Evolutionary conservation across 768 basidiomycete species (phyloP).

Genomic region (Tylopilus sp.): DNA sequence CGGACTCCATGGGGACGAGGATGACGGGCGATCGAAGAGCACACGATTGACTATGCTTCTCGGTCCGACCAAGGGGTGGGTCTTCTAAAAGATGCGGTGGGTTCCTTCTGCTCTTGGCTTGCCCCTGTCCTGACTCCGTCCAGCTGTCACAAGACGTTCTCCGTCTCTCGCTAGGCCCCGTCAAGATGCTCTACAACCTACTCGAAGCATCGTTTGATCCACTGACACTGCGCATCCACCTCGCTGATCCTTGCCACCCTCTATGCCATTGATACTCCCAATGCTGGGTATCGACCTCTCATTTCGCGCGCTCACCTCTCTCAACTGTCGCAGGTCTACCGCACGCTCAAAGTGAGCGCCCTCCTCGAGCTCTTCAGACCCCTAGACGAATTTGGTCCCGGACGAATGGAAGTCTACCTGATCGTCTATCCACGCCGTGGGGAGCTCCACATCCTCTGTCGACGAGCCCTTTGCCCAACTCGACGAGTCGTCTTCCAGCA

Average conservation of each 20-base stretch:
- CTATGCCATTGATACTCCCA: slow-evolving; percentile 41
- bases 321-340: slow-evolving; percentile 91
- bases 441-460: slow-evolving; percentile 81
- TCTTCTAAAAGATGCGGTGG: slow-evolving; percentile 81
- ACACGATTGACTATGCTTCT: slow-evolving; percentile 83
- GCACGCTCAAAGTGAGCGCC: too few species aligned
- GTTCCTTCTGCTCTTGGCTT: too few species aligned
- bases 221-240: slow-evolving; percentile 70
- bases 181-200: slow-evolving; percentile 80
- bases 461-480: too few species aligned
- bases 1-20: slow-evolving; percentile 51
- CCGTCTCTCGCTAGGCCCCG: slow-evolving; percentile 65
- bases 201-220: slow-evolving; percentile 95
- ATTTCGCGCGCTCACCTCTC: slow-evolving; percentile 87
- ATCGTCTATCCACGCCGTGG: slow-evolving; percentile 89
- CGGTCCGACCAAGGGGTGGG: slow-evolving; percentile 75
- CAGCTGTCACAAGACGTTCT: slow-evolving; percentile 83
- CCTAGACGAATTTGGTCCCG: slow-evolving; percentile 56
- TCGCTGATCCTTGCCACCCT: slow-evolving; percentile 74
- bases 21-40: too few species aligned
- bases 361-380: slow-evolving; percentile 81
- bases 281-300: slow-evolving; percentile 79
- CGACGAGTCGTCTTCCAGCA: too few species aligned
- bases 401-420: slow-evolving; percentile 84
- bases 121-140: slow-evolving; percentile 1